Base-by-base conservation (phyloP, 139 green algal species). In the Coccomyxa sp. region DNA sequence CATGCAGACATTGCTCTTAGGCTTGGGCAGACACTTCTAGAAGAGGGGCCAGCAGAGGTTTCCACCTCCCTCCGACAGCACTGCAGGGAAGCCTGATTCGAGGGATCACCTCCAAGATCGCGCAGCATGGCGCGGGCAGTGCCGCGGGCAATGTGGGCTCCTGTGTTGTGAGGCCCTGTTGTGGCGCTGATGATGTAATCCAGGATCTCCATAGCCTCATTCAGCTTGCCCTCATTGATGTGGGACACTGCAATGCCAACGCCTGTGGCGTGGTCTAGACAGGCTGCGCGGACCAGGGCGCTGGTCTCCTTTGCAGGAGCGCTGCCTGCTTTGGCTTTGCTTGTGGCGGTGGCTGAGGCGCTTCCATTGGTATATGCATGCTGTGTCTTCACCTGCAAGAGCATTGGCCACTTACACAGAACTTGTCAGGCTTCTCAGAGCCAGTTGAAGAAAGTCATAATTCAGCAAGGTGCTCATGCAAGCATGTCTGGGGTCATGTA, bases 161-260 rank as follows among this genome's bases (percentile, higher is more conserved):
- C 85, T 18, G 18, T 64, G 35, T 94, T 16, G 14, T 84, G 73
- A 18, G 80, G 58, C 6, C 37, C 71, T 0, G 82, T 81, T 40
- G 86, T 79, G 27, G 29, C 37, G 3, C 39, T 36, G 33, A 95
- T 79, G 37, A 95, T 84, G n/a, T 76, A 36, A 55, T 95, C 84
- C 73, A 97, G 85, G 58, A 95, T 70, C 9, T 73, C 55, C 54
- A 90, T 75, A 0, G 93, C 93, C 75, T 94, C 83, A 34, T 74
- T 37, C 22, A 91, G 76, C 75, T 89, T 79, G n/a, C 93, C 92
- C n/a, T 2, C 40, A 41, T 97, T 97, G 77, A 95, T 93, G 83
- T 95, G 88, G 27, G 70, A 31, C 36, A 82, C 77, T 33, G 81
- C 81, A 34, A 82, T 29, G 29, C 78, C 44, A 8, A 82, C 74